A percentile compares a stretch with the other conserved stretches of the same genome.
phyloP scores from a whole-genome alignment of 164 flowering plant genomes.

The Akebia trifoliata region DNA sequence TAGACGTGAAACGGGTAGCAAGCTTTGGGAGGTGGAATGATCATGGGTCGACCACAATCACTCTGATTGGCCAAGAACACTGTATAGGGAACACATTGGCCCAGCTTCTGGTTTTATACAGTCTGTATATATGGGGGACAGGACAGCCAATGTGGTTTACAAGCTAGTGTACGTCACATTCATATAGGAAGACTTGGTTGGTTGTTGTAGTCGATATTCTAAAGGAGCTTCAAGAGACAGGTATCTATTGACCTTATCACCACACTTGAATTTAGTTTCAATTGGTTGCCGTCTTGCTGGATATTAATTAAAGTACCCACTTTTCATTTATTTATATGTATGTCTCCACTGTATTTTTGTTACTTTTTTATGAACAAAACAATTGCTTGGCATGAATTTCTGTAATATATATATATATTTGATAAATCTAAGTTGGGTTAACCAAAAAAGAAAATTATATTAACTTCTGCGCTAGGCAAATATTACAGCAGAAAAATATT shows the following conservation, averaged over 20 bases:
- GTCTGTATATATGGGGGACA: conserved; percentile 24
- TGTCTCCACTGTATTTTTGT: conserved; percentile 2
- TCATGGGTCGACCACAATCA: too few relatives aligned
- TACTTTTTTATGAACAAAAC: conserved; percentile 11
- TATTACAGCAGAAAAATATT: not conserved
- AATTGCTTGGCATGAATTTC: conserved; percentile 9
- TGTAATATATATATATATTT: conserved; percentile 1
- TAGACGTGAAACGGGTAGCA: conserved; percentile 7
- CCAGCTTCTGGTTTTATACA: conserved; percentile 7
- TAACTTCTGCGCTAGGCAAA: not conserved
- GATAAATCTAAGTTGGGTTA: not conserved
- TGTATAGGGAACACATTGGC: conserved; percentile 22
- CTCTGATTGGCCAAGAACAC: conserved; percentile 12
- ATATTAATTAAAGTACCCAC: conserved; percentile 9
- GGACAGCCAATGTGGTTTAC: conserved; percentile 8
- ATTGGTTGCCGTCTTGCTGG: conserved; percentile 5
- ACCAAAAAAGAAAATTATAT: not conserved
- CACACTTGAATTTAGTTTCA: conserved; percentile 3
- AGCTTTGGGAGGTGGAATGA: conserved; percentile 10
- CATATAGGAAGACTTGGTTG: conserved; percentile 4
- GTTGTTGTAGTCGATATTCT: conserved; percentile 12
- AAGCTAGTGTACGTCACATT: conserved; percentile 10
- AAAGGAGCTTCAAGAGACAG: conserved; percentile 11
- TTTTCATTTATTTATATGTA: conserved; percentile 14
- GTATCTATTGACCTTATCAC: conserved; percentile 10